phyloP scores from a whole-genome alignment of 306 rosid species.

The Pueraria montana region DNA sequence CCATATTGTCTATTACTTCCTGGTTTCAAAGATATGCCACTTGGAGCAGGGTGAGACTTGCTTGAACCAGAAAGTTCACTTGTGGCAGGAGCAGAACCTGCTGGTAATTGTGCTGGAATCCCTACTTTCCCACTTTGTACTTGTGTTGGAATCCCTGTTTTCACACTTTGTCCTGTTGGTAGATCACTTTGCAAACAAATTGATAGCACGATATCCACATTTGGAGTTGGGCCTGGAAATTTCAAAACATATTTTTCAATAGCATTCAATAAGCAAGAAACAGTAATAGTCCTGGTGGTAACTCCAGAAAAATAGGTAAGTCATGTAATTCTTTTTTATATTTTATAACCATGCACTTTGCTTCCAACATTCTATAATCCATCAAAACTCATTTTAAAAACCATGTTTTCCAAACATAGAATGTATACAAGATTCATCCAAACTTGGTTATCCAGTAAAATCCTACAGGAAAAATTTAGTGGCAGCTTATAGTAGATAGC shows the following conservation, averaged over 20 bases:
- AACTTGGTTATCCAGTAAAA: background rate
- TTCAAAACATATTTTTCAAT: slow-evolving; percentile 39
- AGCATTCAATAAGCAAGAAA: slow-evolving; percentile 21
- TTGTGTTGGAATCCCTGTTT: slow-evolving; percentile 57
- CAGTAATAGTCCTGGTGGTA: background rate
- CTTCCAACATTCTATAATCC: slow-evolving; percentile 21
- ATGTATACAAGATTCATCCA: background rate
- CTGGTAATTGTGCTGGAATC: slow-evolving; percentile 52
- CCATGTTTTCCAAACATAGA: slow-evolving; percentile 8
- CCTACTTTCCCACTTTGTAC: slow-evolving; percentile 64
- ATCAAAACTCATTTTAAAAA: slow-evolving; percentile 12
- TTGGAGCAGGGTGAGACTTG: slow-evolving; percentile 77
- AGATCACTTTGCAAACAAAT: slow-evolving; percentile 90
- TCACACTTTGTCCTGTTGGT: slow-evolving; percentile 61
- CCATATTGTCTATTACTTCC: slow-evolving; percentile 66
- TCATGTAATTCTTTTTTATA: background rate
- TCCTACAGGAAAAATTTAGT: background rate
- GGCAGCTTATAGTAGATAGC: slow-evolving; percentile 21
- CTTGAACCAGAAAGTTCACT: slow-evolving; percentile 90
- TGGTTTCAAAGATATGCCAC: slow-evolving; percentile 70
- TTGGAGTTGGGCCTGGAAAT: slow-evolving; percentile 90
- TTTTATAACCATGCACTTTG: background rate
- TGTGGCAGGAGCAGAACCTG: slow-evolving; percentile 69
- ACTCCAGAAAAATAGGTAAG: background rate
- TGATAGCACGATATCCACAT: slow-evolving; percentile 84